phyloP scores from a whole-genome alignment of 768 basidiomycete genomes.

The Serpula lacrymans region DNA sequence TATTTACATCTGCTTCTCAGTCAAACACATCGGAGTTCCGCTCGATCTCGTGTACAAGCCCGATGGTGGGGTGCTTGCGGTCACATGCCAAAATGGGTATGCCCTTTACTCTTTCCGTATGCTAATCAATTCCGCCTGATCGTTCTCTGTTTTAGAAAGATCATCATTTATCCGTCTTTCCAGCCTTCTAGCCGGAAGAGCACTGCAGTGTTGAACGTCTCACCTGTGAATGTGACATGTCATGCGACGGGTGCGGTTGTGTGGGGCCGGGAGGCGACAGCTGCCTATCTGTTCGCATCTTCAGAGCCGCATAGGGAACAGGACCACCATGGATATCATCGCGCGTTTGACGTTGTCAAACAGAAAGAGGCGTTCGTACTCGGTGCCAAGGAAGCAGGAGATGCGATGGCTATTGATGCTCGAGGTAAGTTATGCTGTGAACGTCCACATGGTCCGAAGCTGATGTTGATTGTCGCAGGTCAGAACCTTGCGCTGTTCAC shows the following conservation, averaged over 20 bases:
- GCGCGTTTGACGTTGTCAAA: conserved; percentile 42
- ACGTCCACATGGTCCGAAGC: not conserved
- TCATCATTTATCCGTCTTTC: conserved; percentile 16
- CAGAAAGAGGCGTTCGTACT: conserved; percentile 29
- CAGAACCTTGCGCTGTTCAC: conserved; percentile 31
- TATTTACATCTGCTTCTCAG: conserved; percentile 8
- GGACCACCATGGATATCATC: conserved; percentile 41
- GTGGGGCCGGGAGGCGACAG: conserved; percentile 48
- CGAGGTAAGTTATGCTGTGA: conserved; percentile 33
- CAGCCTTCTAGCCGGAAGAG: conserved; percentile 16
- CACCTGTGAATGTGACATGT: conserved; percentile 12
- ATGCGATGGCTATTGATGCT: conserved; percentile 44
- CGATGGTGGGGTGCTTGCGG: conserved; percentile 35
- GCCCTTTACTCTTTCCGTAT: conserved; percentile 7
- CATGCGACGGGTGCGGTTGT: conserved; percentile 43
- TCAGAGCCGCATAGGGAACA: conserved; percentile 40
- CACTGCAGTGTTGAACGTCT: conserved; percentile 11
- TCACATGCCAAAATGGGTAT: conserved; percentile 27
- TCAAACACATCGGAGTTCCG: conserved; percentile 28
- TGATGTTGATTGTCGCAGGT: too few species aligned
- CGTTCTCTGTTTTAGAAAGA: conserved; percentile 9
- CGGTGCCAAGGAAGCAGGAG: conserved; percentile 50
- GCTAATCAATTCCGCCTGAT: not conserved
- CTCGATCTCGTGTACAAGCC: conserved; percentile 47
- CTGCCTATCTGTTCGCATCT: conserved; percentile 48